Evolutionary conservation across 495 filamentous ascomycete genomes (phyloP), one percentile per base, ranked within the genome.

Genomic region (Podospora bellae-mahoneyi): DNA sequence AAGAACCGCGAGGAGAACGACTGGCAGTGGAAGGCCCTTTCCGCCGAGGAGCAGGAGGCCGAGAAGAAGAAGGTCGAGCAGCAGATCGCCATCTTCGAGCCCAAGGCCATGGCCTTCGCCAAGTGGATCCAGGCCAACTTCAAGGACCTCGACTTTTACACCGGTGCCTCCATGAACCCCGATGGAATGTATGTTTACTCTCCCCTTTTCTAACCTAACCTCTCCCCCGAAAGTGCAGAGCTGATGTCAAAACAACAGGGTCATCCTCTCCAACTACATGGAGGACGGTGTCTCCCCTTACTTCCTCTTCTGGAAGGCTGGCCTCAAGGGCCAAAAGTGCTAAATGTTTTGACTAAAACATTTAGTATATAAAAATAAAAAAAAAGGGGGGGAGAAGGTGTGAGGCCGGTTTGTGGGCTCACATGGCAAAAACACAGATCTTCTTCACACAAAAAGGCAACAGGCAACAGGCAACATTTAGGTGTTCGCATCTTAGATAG

Each of bases 261-360:
- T 96, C 75, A 85, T 95, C 66, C 92, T 97, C 65, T 89, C 97
- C 77, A 94, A 98, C 84, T 99, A 97, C 85, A 93, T 94, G 75
- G 94, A 96, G 77, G 96, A 98, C 73, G 95, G 95, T 78, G 79
- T 90, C 68, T 98, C 94, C 30, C 95, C 95, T 48, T 99, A 84
- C 74, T 84, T 97, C 65, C 89, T 86, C 68, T 83, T 96, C 84
- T 99, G 95, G 96, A 97, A 97, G 87, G 90, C 97, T 80, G 96
- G 95, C 72, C 83, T 99, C 73, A 85, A 82, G 69, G 90, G 90
- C 84, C 87, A 88, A 85, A 99, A 99, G 89, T 94, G 98, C 69
- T 99, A 92, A 88, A 66, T 55, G 19, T 28, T 34, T 5, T 54
- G 34, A 16, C 20, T 16, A 4, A 7, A 7, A 32, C 30, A 32